These are phyloP conservation scores for Penicillium simplicissimum DNA, from an alignment of 495 filamentous ascomycete species.

Conservation along the genomic window DNA sequence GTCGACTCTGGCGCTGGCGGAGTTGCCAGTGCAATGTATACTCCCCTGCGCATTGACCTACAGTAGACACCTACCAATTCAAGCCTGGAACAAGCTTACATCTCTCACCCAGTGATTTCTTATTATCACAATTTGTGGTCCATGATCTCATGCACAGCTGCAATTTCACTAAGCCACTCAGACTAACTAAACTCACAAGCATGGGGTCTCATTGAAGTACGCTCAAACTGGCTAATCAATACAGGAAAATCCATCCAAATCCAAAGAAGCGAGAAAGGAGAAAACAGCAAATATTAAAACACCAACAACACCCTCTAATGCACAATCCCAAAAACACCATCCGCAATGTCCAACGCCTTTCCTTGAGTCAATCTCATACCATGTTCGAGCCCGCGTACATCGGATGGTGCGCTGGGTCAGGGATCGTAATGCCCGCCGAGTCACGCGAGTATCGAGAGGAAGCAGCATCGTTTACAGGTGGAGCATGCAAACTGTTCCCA, in stretches of 20 bases:
- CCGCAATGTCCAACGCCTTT: neutral
- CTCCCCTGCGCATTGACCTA: neutral
- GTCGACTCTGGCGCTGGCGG: neutral
- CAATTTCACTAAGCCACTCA: neutral
- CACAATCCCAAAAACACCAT: conserved; percentile 4
- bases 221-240: conserved; percentile 5
- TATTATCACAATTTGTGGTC: neutral
- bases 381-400: conserved; percentile 26
- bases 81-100: neutral
- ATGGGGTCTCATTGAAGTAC: conserved; percentile 9
- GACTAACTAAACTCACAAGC: neutral
- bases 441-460: conserved; percentile 44
- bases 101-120: neutral
- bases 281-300: neutral
- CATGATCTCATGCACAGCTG: neutral
- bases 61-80: neutral
- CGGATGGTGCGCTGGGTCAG: conserved; percentile 52
- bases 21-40: neutral
- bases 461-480: conserved; percentile 31
- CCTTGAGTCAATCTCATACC: neutral
- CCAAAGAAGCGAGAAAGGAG: neutral
- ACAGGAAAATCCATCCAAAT: neutral
- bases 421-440: conserved; percentile 34
- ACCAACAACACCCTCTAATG: neutral
- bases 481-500: neutral